Base-by-base conservation (phyloP, 148 eudicot species). In the Amaranthus hypochondriacus region DNA sequence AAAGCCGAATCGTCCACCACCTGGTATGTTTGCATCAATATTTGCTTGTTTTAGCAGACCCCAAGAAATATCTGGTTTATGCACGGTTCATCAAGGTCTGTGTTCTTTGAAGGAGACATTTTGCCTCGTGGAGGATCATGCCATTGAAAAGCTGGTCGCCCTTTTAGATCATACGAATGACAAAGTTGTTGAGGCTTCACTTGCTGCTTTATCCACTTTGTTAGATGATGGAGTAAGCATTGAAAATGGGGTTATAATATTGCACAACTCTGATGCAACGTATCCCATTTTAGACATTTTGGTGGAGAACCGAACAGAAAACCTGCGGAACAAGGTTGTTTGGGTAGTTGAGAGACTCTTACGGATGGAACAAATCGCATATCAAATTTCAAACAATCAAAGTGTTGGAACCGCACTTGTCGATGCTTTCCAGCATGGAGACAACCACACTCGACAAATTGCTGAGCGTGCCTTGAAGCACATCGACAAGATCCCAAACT, bases 391-490 rank as follows among this genome's bases (percentile, higher is more conserved):
- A 0, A 83, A 83, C 47, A 86, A 94, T 85, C 96, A 85, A 14
- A 94, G 85, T 73, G 86, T 92, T 62, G 83, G 84, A 71, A 86
- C 93, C 2, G 98, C 96, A 0, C 89, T 94, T 5, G 97, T 94
- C 12, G 98, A 94, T 78, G 93, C 93, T 73, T 94, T 88, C 72
- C 91, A 92, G 60, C 88, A 92, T 59, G 97, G 88, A 15, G 98
- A 94, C 67, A 84, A 83, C 68, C 84, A 89, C 12, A 94, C 97
- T 61, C 79, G 89, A 46, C 98, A 89, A 85, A 87, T 89, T 60
- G 98, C 98, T 42, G 97, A 94, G 84, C 84, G 80, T 9, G 98
- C 98, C 5, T 66, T 94, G 77, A 89, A 81, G 84, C 97, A 92
- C 71, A 84, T 94, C 7, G 97, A 94, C 57, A 88, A 83, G 76